Percentiles rank a stretch among this genome's conserved stretches.
Evolutionary conservation across 2,329 filamentous ascomycete genomes (phyloP).

Genomic region (Colletotrichum coccodes): DNA sequence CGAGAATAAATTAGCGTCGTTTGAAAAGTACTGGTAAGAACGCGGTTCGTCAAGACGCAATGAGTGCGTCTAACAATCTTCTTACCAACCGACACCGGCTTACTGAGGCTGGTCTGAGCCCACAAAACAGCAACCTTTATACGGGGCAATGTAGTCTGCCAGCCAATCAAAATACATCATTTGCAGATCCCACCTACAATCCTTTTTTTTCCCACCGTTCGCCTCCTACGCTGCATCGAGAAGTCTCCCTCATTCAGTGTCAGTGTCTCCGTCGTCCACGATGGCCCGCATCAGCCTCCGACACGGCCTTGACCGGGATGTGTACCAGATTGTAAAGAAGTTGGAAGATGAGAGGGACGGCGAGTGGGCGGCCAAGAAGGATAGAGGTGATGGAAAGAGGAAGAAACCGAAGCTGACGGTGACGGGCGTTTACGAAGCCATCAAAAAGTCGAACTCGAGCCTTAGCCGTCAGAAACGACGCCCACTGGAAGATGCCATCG

Average conservation of each 20-base stretch:
- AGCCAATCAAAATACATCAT: neutral
- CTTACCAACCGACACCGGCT: neutral
- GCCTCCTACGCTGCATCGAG: neutral
- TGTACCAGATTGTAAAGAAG: conserved; percentile 84
- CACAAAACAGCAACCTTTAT: neutral
- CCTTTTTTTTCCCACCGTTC: neutral
- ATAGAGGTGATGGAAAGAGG: conserved; percentile 58
- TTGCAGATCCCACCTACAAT: neutral
- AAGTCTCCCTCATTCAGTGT: neutral
- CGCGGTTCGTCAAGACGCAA: neutral
- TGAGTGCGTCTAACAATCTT: neutral
- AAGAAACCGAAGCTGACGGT: conserved; percentile 58
- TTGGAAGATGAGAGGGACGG: conserved; percentile 74
- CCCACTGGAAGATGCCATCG: conserved; percentile 84
- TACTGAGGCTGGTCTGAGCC: neutral
- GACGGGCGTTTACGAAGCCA: conserved; percentile 72
- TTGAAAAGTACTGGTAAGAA: neutral
- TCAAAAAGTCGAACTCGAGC: conserved; percentile 88
- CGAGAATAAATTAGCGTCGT: neutral
- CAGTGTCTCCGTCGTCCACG: neutral
- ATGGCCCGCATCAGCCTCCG: conserved; percentile 51
- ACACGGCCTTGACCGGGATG: conserved; percentile 72
- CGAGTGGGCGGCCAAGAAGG: conserved; percentile 39
- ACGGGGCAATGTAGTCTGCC: neutral
- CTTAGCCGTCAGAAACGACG: conserved; percentile 85